These are phyloP conservation scores for Paramecium biaurelia DNA, from an alignment of 73 alveolate genomes.

Conservation along the genomic window DNA sequence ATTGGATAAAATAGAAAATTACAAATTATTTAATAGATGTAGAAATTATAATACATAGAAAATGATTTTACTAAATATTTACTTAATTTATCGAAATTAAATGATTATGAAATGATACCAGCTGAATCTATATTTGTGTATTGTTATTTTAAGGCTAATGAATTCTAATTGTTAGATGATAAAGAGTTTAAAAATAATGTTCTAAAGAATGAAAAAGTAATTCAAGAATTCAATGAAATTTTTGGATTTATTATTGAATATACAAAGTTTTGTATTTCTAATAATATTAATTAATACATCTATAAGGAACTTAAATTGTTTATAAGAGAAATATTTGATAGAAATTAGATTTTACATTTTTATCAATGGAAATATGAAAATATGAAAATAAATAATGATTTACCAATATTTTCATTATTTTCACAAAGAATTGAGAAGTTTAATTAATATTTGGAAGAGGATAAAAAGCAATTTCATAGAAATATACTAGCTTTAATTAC, in stretches of 20 bases:
- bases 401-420: background rate
- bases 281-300: background rate
- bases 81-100: background rate
- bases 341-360: background rate
- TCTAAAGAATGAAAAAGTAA: background rate
- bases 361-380: constrained; percentile 8
- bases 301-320: background rate
- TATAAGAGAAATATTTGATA: background rate
- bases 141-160: background rate
- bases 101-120: background rate
- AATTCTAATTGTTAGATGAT: background rate
- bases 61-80: background rate
- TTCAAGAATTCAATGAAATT: background rate
- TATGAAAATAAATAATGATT: background rate
- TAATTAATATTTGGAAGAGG: constrained; percentile 12
- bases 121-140: background rate
- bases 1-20: background rate
- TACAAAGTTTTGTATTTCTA: background rate
- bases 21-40: background rate
- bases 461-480: background rate
- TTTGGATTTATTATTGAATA: background rate
- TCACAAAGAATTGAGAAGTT: background rate
- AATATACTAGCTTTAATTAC: background rate
- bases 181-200: background rate
- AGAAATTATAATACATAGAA: background rate